phyloP scores from a whole-genome alignment of 345 rosid species.

The Ricinus communis region DNA sequence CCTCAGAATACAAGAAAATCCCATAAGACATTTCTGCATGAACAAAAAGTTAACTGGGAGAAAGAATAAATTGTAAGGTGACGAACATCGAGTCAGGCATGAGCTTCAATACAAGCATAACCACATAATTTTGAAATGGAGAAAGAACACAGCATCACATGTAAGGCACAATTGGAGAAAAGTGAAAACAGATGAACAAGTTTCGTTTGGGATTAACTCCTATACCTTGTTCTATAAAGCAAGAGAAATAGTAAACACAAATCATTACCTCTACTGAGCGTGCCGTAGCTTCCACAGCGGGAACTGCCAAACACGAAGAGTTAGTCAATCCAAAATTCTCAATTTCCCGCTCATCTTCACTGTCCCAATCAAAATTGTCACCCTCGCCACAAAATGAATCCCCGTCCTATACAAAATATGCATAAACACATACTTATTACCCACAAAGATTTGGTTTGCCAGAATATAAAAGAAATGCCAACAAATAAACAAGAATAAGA shows the following conservation, averaged over 20 bases:
- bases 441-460: background rate
- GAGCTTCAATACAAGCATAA: background rate
- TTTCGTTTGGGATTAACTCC: background rate
- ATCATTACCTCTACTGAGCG: conserved; percentile 21
- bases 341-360: conserved; percentile 69
- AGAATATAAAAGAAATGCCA: background rate
- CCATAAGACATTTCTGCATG: background rate
- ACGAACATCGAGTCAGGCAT: background rate
- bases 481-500: background rate
- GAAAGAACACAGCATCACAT: background rate
- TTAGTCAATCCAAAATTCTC: conserved; percentile 34
- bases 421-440: background rate
- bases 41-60: background rate
- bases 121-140: background rate
- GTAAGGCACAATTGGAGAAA: background rate
- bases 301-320: conserved; percentile 25
- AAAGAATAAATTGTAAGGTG: background rate
- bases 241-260: background rate
- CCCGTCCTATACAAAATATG: conserved; percentile 33
- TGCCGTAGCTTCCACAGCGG: conserved; percentile 24
- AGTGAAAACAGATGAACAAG: background rate
- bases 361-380: conserved; percentile 53
- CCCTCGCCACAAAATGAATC: conserved; percentile 36
- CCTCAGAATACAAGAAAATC: background rate
- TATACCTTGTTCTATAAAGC: background rate